phyloP scores from a whole-genome alignment of 108 stramenopile species.

The Craspedostauros australis region DNA sequence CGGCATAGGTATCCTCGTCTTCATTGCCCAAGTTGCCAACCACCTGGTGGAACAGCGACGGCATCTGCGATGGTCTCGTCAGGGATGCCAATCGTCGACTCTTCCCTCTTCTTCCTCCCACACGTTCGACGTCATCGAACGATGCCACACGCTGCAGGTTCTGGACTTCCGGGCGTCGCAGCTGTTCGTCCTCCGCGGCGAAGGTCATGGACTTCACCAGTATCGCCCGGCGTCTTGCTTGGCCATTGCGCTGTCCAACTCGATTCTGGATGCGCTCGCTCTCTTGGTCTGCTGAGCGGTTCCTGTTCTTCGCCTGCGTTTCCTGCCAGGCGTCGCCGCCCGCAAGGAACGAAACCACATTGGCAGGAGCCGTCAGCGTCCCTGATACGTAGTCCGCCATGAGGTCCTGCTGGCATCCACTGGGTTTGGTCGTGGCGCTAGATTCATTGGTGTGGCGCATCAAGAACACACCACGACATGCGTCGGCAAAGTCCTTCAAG shows the following conservation, averaged over 20 bases:
- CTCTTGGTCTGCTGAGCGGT: slow-evolving; percentile 7
- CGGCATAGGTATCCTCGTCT: too few species aligned
- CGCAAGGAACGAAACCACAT: slow-evolving; percentile 8
- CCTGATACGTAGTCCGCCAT: slow-evolving; percentile 22
- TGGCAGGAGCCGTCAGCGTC: slow-evolving; percentile 17
- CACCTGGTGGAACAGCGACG: slow-evolving; percentile 4
- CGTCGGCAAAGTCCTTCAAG: slow-evolving; percentile 38
- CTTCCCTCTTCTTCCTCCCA: slow-evolving; percentile 3
- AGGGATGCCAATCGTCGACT: slow-evolving; percentile 1
- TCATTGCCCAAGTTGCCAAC: too few species aligned
- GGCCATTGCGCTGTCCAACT: slow-evolving; percentile 12
- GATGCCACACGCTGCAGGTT: slow-evolving; percentile 28
- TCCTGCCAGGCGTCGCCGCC: slow-evolving; percentile 19
- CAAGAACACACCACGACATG: slow-evolving; percentile 35
- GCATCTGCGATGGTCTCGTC: neutral
- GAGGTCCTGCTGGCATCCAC: slow-evolving; percentile 8
- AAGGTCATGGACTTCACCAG: slow-evolving; percentile 51
- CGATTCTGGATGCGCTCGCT: slow-evolving; percentile 22
- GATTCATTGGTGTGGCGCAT: slow-evolving; percentile 12
- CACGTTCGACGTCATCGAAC: slow-evolving; percentile 24
- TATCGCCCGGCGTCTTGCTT: slow-evolving; percentile 13
- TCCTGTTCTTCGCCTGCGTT: neutral
- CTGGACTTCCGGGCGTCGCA: slow-evolving; percentile 17
- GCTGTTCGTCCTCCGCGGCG: slow-evolving; percentile 1
- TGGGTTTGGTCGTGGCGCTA: neutral